phyloP scores from a whole-genome alignment of 1,284 basidiomycete genomes.

The Apiotrichum sp. region DNA sequence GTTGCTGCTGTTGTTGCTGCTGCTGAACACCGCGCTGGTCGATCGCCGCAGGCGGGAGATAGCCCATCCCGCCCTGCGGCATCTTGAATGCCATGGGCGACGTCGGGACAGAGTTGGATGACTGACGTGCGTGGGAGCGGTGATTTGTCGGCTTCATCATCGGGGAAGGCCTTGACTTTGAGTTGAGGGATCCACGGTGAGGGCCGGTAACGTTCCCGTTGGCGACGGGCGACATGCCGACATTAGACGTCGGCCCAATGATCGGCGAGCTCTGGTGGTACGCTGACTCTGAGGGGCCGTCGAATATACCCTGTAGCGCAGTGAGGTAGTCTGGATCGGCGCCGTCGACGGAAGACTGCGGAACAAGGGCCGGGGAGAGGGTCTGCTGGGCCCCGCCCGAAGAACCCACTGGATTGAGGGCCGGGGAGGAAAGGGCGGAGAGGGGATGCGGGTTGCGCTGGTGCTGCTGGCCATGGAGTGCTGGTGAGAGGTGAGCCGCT shows the following conservation, averaged over 20 bases:
- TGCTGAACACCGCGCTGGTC: constrained; percentile 29
- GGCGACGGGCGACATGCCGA: constrained; percentile 12
- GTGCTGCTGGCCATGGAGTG: constrained; percentile 14
- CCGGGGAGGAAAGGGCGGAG: constrained; percentile 36
- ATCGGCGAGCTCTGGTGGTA: constrained; percentile 11
- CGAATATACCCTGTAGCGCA: constrained; percentile 33
- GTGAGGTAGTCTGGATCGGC: constrained; percentile 38
- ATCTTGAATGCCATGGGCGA: constrained; percentile 26
- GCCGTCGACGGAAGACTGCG: constrained; percentile 30
- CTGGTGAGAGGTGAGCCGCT: constrained; percentile 19
- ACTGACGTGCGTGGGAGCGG: constrained; percentile 22
- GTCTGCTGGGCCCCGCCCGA: constrained; percentile 44
- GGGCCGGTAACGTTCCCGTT: constrained; percentile 28
- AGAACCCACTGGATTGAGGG: constrained; percentile 39
- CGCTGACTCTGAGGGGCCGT: constrained; percentile 6
- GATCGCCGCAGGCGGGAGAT: constrained; percentile 37
- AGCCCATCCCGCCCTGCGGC: constrained; percentile 20
- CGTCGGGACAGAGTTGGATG: constrained; percentile 21
- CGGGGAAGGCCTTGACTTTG: constrained; percentile 42
- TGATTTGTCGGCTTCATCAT: constrained; percentile 46
- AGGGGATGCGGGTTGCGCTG: constrained; percentile 34
- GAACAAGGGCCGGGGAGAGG: constrained; percentile 38
- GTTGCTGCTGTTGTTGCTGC: constrained; percentile 13
- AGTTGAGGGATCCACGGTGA: constrained; percentile 31
- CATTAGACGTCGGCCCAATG: constrained; percentile 2